These are phyloP conservation scores for Phlebiopsis flavidoalba DNA, from an alignment of 768 basidiomycete species.

Conservation along the genomic window DNA sequence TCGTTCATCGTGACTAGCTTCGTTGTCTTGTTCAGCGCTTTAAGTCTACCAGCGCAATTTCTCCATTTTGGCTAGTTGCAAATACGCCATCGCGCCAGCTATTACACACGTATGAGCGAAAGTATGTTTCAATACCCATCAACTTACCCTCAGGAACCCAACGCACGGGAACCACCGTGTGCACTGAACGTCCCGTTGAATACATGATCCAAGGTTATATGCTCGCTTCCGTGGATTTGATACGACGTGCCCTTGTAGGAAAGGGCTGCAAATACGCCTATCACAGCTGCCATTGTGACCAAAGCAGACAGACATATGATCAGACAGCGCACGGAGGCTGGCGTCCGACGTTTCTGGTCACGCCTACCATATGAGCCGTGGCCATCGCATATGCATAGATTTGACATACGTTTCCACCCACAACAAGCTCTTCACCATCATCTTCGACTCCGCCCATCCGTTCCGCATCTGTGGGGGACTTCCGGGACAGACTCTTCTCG, in stretches of 20 bases:
- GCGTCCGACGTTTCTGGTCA: conserved; percentile 30
- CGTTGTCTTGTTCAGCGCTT: conserved; percentile 65
- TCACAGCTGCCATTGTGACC: conserved; percentile 54
- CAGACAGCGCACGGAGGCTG: conserved; percentile 54
- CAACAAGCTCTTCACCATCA: conserved; percentile 27
- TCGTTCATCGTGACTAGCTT: conserved; percentile 53
- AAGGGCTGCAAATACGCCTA: conserved; percentile 76
- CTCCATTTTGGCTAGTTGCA: conserved; percentile 53
- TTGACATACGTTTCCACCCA: conserved; percentile 32
- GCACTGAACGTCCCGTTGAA: conserved; percentile 86
- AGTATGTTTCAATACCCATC: neutral
- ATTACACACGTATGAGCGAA: neutral
- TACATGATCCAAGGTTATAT: conserved; percentile 83
- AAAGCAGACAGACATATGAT: conserved; percentile 56
- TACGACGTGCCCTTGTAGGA: conserved; percentile 59
- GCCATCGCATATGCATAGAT: neutral
- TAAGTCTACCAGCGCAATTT: conserved; percentile 78
- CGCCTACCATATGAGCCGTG: neutral
- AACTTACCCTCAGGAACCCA: conserved; percentile 91
- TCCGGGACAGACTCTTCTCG: conserved; percentile 35
- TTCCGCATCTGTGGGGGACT: conserved; percentile 25
- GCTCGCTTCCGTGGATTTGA: conserved; percentile 49
- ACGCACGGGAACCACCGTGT: conserved; percentile 41
- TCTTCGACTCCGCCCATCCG: conserved; percentile 19
- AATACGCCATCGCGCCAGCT: conserved; percentile 96